Base-by-base conservation (phyloP, 768 basidiomycete species). In the Mycena olivaceomarginata region DNA sequence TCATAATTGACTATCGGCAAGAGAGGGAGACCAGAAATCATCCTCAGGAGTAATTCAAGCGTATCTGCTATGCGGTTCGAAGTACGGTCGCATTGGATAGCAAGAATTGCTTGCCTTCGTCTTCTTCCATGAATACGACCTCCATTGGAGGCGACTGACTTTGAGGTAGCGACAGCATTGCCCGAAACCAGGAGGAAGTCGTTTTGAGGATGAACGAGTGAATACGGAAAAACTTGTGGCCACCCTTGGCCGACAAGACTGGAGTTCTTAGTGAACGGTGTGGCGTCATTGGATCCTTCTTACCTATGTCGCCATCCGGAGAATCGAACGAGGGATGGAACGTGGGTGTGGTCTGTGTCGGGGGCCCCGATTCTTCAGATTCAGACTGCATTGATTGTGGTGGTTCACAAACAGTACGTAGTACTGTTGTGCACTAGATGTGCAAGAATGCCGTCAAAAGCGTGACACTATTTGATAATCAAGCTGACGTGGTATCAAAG, bases 111-210 rank as follows among this genome's bases (percentile, higher is more conserved):
- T 67, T 65, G 64, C 77, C 70, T 67, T 79, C 82, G 62, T 92
- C 92, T 80, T 94, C 93, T 67, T 92, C 91, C 62, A 93, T 84
- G 78, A 89, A 90, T 71, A 93, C 89, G 16, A 86, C 79, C n/a
- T 87, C 84, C 13, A 81, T n/a, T 22, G 71, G 60, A 1, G 67
- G 48, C 4, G 72, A 57, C 46, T 76, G 72, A 31, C 77, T 80
- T 80, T 90, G 89, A 1, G 93, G 93, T 0, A 94, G 85, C 25
- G 89, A 87, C 81, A 93, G 92, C 85, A 93, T 92, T 8, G 91
- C 83, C 15, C 90, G 88, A 81, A 93, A 93, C 90, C 93, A 94
- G 25, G 91, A 90, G 5, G 93, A 93, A 0, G 93, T 93, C 20
- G 89, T 91, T 80, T 91, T 93, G 56, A 94, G 86, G 1, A 90